Evolutionary conservation across 768 basidiomycete genomes (phyloP), one percentile per base, ranked within the genome.

Genomic region (Daedaleopsis sinensis): DNA sequence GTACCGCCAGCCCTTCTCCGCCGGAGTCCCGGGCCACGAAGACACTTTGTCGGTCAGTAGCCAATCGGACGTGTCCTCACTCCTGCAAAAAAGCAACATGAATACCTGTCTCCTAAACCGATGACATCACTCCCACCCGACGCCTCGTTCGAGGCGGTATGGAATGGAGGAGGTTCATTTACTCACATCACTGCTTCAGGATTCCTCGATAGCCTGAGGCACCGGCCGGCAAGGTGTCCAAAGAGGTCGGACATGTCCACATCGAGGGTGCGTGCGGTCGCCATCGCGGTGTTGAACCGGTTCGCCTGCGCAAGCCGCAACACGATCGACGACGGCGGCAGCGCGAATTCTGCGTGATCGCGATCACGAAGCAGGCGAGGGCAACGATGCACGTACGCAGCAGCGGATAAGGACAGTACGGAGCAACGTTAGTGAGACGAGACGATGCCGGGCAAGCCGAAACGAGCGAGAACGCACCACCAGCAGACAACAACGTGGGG

Each of bases 201-300:
- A 60, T 84, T 83, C 67, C 80, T 83, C 61, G 89, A 83, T 46
- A 97, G 77, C 59, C 88, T 85, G 50, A 96, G 74, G 73, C 95
- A 97, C 70, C 93, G 88, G 39, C 77, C 79, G 0, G 94, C 87
- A 63, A 98, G 76, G 63, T 85, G 81, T 44, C 84, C 83, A 70
- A 98, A 96, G 12, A 96, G 68, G 63, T 93, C 90, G 3, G 87
- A 86, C 90, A 98, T 92, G 72, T 97, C 93, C 44, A 94, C 85
- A 37, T 85, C 80, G 44, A 97, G 82, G 48, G 84, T 84, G 37
- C 84, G 82, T 2, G 93, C 95, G 32, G 87, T 84, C 6, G 85
- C 75, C 73, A 96, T 84, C 3, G 96, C 96, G 54, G 84, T 78
- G 66, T 88, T 91, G 74, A 91, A 96, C 65, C 84, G 82, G 63